phyloP scores from a whole-genome alignment of 1,139 yeast genomes.

The Candida tetrigidarum region DNA sequence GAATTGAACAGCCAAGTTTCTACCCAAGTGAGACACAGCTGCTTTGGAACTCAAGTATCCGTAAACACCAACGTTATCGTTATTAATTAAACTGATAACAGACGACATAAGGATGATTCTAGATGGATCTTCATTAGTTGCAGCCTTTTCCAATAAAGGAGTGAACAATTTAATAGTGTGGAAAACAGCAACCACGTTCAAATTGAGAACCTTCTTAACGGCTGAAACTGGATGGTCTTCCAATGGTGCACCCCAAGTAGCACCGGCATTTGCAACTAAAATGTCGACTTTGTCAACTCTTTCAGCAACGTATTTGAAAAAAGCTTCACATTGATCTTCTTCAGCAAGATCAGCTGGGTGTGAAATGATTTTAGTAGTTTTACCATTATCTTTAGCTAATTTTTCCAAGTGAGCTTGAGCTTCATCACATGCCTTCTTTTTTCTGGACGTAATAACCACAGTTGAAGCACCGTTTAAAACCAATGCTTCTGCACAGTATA shows the following conservation, averaged over 20 bases:
- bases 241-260: slow-evolving; percentile 76
- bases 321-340: slow-evolving; percentile 52
- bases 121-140: slow-evolving; percentile 62
- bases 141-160: slow-evolving; percentile 60
- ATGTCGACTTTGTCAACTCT: slow-evolving; percentile 57
- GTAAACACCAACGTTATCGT: slow-evolving; percentile 58
- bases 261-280: slow-evolving; percentile 80
- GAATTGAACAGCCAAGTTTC: slow-evolving; percentile 62
- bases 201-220: slow-evolving; percentile 63
- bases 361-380: slow-evolving; percentile 49
- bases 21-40: slow-evolving; percentile 73
- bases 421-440: slow-evolving; percentile 63
- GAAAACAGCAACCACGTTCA: slow-evolving; percentile 76
- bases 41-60: slow-evolving; percentile 81
- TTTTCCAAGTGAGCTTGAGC: slow-evolving; percentile 57
- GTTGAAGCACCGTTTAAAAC: slow-evolving; percentile 65
- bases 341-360: slow-evolving; percentile 65
- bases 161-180: slow-evolving; percentile 64
- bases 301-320: slow-evolving; percentile 47
- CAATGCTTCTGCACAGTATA: slow-evolving; percentile 68
- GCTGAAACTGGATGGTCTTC: slow-evolving; percentile 66
- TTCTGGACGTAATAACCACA: slow-evolving; percentile 71
- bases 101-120: slow-evolving; percentile 74
- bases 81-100: slow-evolving; percentile 49
- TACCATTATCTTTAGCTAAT: slow-evolving; percentile 45